Evolutionary conservation across 2,329 filamentous ascomycete genomes (phyloP), one percentile per base, ranked within the genome.

Genomic region (Pseudopithomyces chartarum): DNA sequence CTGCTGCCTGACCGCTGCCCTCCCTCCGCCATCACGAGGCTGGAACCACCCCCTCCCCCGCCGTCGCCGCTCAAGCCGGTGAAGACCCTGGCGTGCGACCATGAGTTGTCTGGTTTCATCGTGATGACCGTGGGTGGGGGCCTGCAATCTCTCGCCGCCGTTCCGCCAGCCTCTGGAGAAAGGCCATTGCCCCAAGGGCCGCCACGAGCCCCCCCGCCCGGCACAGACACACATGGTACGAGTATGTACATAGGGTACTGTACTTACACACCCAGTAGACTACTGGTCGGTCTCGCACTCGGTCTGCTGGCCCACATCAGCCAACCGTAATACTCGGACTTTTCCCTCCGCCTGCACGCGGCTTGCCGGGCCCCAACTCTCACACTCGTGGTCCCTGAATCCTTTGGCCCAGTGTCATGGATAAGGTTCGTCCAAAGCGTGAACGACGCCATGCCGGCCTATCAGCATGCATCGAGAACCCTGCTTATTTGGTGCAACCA

Each of bases 341-440:
- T 63, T 61, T 62, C 55, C 55, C 59, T 59, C 66, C 62, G 62
- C 49, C 45, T 58, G 62, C 60, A 64, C 56, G 60, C 57, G 39
- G 52, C 58, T 46, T 53, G 55, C 57, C 58, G 55, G 53, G 49
- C 46, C 63, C 45, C 52, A 60, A 60, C 54, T 55, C 54, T 54
- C 54, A 40, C 56, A 44, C 60, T 64, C 64, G 55, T 71, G 65
- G 68, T 68, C 64, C 69, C 68, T 69, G 65, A 65, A 60, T 60
- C 58, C 61, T 64, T 52, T 67, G 70, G 66, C 70, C 71, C 71
- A 59, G 58, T 23, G 38, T 58, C 56, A 63, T 69, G 71, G 71
- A 70, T 73, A 72, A 74, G 68, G 70, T 69, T 74, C 61, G 13
- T 58, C 56, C 44, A 57, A 59, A 62, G 63, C 68, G 63, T 67